A percentile compares a stretch with the other conserved stretches of the same genome.
Evolutionary conservation across 805 yeast species (phyloP).

Genomic region (Candida argentea): DNA sequence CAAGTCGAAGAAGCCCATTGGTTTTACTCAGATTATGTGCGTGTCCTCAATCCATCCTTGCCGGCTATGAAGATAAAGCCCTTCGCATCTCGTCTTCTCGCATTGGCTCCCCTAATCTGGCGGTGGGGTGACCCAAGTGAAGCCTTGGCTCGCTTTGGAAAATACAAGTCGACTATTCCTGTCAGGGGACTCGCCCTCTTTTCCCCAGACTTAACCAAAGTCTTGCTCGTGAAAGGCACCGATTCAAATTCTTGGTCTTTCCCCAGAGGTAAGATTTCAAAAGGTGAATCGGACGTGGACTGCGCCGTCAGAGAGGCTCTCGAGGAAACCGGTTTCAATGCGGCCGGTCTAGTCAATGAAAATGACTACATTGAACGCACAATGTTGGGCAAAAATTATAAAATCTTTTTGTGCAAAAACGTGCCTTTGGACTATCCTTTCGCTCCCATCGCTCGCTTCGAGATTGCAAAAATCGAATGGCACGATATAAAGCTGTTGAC

Average conservation of each 20-base stretch:
- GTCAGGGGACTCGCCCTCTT: slow-evolving; percentile 93
- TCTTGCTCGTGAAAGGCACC: slow-evolving; percentile 75
- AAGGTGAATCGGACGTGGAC: slow-evolving; percentile 77
- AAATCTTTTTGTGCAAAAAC: slow-evolving; percentile 66
- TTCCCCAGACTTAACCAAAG: slow-evolving; percentile 57
- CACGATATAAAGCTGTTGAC: slow-evolving; percentile 38
- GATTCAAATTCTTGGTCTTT: slow-evolving; percentile 83
- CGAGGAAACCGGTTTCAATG: slow-evolving; percentile 92
- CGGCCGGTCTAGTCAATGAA: slow-evolving; percentile 54
- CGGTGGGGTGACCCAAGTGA: slow-evolving; percentile 76
- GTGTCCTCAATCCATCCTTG: slow-evolving; percentile 60
- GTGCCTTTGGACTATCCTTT: slow-evolving; percentile 73
- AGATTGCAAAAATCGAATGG: slow-evolving; percentile 82
- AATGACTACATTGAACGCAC: slow-evolving; percentile 74
- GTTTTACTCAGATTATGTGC: slow-evolving; percentile 84
- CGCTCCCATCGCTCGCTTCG: slow-evolving; percentile 77
- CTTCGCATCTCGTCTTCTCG: slow-evolving; percentile 60
- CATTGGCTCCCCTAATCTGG: slow-evolving; percentile 69
- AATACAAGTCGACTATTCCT: slow-evolving; percentile 83
- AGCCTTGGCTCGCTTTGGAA: slow-evolving; percentile 70
- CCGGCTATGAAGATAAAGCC: slow-evolving; percentile 71
- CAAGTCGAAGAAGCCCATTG: slow-evolving; percentile 98
- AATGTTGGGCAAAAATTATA: slow-evolving; percentile 72
- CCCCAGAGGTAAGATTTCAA: slow-evolving; percentile 94
- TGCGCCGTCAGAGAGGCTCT: slow-evolving; percentile 89